Base-by-base conservation (phyloP, 2,329 filamentous ascomycete genomes). In the Cercospora sp. region DNA sequence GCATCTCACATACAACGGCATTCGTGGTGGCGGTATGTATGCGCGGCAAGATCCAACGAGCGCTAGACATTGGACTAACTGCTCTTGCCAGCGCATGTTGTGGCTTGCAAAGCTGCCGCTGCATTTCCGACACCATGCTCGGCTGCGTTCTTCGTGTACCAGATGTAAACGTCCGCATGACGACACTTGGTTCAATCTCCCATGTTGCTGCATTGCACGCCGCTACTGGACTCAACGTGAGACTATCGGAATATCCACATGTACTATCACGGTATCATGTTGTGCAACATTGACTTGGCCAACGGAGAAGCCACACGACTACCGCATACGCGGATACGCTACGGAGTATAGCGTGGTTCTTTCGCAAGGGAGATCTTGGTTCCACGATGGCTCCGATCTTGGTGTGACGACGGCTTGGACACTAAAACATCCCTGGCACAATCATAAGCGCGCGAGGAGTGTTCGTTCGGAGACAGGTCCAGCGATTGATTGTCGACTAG, bases 301-400 rank as follows among this genome's bases (percentile, higher is more conserved):
- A 37, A 59, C 18, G n/a, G 32, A 18, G 24, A 28, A 53, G 49
- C 49, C 21, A 53, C 49, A 53, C 49, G 12, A 53, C 24, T 53
- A 53, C 49, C 49, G 49, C 49, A 53, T 53, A 28, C 5, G 21
- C 30, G 55, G 18, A 59, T 59, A 37, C 55, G 55, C 55, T 59
- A 59, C 49, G 24, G 49, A 53, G 49, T 30, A 53, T 53, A 53
- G 49, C 49, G 49, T 53, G 49, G 49, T 53, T 59, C 55, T 59
- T 34, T 34, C n/a, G 13, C 28, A 21, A 59, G 30, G 55, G 55
- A n/a, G 55, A 59, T 59, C 55, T 32, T 32, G 55, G 26, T 16
- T 34, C 28, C 55, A 59, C 32, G 28, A 58, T 58, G 32, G 28
- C 18, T 58, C 55, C 55, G 28, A 58, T 58, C 55, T 59, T 59